Evolutionary conservation across 306 rosid species (phyloP).

Genomic region (Cajanus cajan): DNA sequence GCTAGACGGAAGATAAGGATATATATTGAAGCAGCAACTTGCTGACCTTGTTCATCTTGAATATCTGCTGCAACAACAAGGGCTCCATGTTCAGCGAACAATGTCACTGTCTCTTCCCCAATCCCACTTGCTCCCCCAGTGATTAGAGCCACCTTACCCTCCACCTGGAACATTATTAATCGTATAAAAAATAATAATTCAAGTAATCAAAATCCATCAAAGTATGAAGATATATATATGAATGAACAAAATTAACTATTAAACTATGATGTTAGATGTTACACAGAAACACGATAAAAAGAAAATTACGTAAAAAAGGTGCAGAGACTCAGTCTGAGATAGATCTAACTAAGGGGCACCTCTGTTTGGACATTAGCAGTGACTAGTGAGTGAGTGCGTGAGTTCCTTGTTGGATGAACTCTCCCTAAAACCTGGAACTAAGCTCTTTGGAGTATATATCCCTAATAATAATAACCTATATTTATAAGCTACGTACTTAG

Average conservation of each 20-base stretch:
- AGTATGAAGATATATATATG: neutral
- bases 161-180: slow-evolving; percentile 41
- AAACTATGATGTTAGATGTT: neutral
- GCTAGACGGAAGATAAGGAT: too few species aligned
- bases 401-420: slow-evolving; percentile 21
- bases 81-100: slow-evolving; percentile 71
- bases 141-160: slow-evolving; percentile 80
- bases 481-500: too few species aligned
- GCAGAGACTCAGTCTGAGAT: neutral
- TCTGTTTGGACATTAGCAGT: slow-evolving; percentile 42
- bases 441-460: slow-evolving; percentile 28
- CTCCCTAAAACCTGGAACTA: slow-evolving; percentile 43
- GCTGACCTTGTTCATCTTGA: slow-evolving; percentile 71
- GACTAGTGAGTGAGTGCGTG: neutral
- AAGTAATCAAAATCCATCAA: too few species aligned
- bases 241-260: neutral
- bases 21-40: slow-evolving; percentile 53
- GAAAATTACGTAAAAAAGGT: neutral
- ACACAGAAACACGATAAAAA: neutral
- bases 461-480: slow-evolving; percentile 21
- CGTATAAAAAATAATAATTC: too few species aligned
- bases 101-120: slow-evolving; percentile 68
- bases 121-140: slow-evolving; percentile 93
- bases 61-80: slow-evolving; percentile 64
- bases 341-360: slow-evolving; percentile 42